Evolutionary conservation across 805 yeast genomes (phyloP), one percentile per base, ranked within the genome.

Genomic region (Starmerella gropengiesseri): DNA sequence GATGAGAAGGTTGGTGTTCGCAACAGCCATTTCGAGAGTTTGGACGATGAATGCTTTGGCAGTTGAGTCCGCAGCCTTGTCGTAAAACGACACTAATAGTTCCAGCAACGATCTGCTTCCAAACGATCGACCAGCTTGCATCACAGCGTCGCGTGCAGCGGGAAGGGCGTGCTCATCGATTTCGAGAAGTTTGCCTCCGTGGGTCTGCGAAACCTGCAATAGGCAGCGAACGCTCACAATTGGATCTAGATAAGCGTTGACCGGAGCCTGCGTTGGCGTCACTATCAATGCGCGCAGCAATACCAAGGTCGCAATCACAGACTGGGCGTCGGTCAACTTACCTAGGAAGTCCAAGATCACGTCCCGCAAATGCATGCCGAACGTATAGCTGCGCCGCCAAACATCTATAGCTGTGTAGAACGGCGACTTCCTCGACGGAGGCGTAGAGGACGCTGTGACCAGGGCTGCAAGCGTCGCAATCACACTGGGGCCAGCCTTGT

Each of bases 211-310:
- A 5, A 53, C 48, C 23, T 31, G 38, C 14, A 43, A 28, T 6
- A 54, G 33, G 6, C 45, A 47, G 38, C 30, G 32, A 16, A 55
- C 31, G 17, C 43, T 44, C 8, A 42, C 45, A 12, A 44, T 47
- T 1, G 55, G 52, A 3, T 52, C 41, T 19, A 50, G 33, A 29
- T 49, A 44, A 7, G 47, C 52, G 16, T 32, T 19, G 4, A 25
- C 39, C 3, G 44, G 31, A 19, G 44, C 27, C 28, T 41, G 35
- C 6, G 23, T 23, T 1, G 34, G 28, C 14, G 33, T 22, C 13
- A 14, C n/a, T 11, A 40, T 17, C 11, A 46, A 33, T 17, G 33
- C 31, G 1, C 47, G 44, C 33, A 46, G 40, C 9, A 46, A 33
- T 3, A 46, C 37, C 3, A 46, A 37, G 17, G 26, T 42, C 3